These are phyloP conservation scores for Coemansia sp. DNA, from an alignment of 371 early-diverging fungal species.

Conservation along the genomic window DNA sequence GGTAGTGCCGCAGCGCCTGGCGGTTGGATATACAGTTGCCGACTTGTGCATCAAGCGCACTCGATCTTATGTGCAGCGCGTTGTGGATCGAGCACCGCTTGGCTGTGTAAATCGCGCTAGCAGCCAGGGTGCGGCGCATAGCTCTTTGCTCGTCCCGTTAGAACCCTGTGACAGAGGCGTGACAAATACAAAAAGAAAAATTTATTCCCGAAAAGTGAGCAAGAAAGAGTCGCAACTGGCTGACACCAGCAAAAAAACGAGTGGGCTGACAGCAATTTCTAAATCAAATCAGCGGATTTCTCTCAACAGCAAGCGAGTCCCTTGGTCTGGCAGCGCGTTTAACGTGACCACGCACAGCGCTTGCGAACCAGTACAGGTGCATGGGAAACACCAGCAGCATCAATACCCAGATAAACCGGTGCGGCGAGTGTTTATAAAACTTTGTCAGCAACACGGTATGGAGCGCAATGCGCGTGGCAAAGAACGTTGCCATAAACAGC, in stretches of 20 bases:
- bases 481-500: conserved; percentile 54
- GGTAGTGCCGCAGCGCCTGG: not conserved
- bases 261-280: not conserved
- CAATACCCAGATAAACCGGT: conserved; percentile 35
- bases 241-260: not conserved
- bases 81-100: not conserved
- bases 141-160: too few relatives aligned
- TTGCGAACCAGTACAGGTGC: conserved; percentile 43
- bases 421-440: conserved; percentile 32
- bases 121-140: not conserved
- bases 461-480: conserved; percentile 51
- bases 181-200: too few relatives aligned
- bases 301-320: not conserved
- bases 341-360: conserved; percentile 13
- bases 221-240: too few relatives aligned
- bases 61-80: not conserved
- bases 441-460: conserved; percentile 35
- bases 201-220: too few relatives aligned
- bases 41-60: not conserved
- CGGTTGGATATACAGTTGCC: not conserved
- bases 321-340: not conserved
- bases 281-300: not conserved
- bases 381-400: conserved; percentile 39
- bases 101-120: not conserved
- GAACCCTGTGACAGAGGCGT: too few relatives aligned